Base-by-base conservation (phyloP, 176 grass and related monocot genomes). In the Elaeis guineensis region DNA sequence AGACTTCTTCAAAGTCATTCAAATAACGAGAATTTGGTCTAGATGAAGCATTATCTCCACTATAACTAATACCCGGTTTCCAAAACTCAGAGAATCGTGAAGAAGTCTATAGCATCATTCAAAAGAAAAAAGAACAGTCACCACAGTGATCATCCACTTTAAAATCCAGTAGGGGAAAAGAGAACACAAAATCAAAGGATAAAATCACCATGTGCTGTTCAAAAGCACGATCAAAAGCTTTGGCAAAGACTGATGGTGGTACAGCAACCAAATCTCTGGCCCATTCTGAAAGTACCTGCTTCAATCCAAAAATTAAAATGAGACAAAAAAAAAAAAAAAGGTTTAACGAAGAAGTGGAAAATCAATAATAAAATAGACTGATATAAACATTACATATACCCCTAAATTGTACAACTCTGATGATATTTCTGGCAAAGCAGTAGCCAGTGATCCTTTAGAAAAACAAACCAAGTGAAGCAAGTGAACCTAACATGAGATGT, bases 1-100 rank as follows among this genome's bases (percentile, higher is more conserved):
- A 84, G n/a, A 96, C 70, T 63, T 90, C 83, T 75, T 96, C 80
- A 67, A 96, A 96, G 85, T 96, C 92, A 83, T 82, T 96, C 48
- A 85, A 64, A 69, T 96, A 96, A 56, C 92, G 87, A 17, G 92
- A 96, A 80, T 85, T 96, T 63, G 83, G 70, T 80, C 58, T 88
- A 58, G 92, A 82, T 51, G 83, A 87, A 65, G 69, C 29, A 57
- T 48, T 72, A n/a, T 78, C 75, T 18, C 51, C 60, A 58, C 24
- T 54, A 58, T 52, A 70, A 70, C 57, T 75, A 80, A 69, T 70
- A 55, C 80, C 91, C 61, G 71, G 55, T 74, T 82, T 87, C 80
- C 87, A 90, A 78, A 96, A 82, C 57, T 85, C 54, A 39, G 81
- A 81, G 55, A 82, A 90, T 21, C 79, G 78, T 4, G 92, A 87